Conservation (phyloP, 106 monocot genomes). For the Phalaenopsis equestris region DNA sequence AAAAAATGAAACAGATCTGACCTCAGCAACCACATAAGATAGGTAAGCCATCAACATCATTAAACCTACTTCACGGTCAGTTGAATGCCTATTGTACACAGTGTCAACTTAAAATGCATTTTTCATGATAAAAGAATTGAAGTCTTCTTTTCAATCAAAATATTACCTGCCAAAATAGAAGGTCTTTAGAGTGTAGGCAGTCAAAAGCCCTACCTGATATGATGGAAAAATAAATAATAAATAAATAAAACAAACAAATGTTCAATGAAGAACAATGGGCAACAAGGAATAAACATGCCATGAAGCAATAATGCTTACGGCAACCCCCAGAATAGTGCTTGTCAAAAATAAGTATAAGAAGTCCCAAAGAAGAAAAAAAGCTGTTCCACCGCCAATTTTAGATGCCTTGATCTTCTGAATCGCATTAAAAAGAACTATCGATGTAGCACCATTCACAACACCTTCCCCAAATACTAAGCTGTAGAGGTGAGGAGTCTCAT, state of each 20-base stretch:
- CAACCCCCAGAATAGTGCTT: constrained; percentile 70
- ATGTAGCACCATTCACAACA: constrained; percentile 82
- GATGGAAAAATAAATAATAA: neutral
- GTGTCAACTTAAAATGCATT: constrained; percentile 3
- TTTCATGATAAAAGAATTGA: neutral
- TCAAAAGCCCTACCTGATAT: constrained; percentile 62
- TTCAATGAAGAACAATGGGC: neutral
- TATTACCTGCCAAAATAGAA: constrained; percentile 68
- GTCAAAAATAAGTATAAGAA: constrained; percentile 67
- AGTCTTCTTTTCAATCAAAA: constrained; percentile 7
- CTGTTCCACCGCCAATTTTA: constrained; percentile 37
- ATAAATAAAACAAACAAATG: neutral
- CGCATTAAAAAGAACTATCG: constrained; percentile 66
- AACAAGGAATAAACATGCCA: neutral
- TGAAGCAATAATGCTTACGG: constrained; percentile 38
- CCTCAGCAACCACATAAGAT: constrained; percentile 91
- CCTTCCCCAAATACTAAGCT: constrained; percentile 91
- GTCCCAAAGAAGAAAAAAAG: constrained; percentile 31
- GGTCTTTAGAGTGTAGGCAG: constrained; percentile 61
- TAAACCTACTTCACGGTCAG: constrained; percentile 74
- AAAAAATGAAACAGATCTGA: constrained; percentile 13
- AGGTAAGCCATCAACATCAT: constrained; percentile 85
- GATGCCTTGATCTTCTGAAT: constrained; percentile 50
- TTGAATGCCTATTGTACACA: constrained; percentile 60
- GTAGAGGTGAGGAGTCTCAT: constrained; percentile 69